Evolutionary conservation across 352 stramenopile genomes (phyloP), one percentile per base, ranked within the genome.

Genomic region (Phytophthora aleatoria): DNA sequence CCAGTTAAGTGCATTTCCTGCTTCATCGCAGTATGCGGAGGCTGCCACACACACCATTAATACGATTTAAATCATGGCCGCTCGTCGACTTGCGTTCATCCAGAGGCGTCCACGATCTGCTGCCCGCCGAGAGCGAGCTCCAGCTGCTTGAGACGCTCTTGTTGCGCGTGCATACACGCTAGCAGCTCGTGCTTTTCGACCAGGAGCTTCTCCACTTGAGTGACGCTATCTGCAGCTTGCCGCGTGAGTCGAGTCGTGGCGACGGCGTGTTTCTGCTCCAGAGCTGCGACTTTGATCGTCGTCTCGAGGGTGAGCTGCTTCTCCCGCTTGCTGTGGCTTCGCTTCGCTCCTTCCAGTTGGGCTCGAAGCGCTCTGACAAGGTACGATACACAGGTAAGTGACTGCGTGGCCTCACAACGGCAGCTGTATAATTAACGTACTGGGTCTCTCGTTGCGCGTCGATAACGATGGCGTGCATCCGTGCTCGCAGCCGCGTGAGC

Each of bases 391-490:
- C 53, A 20, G 43, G 47, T 67, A 56, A 75, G 58, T 49, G 16
- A 57, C 52, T 57, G 57, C 16, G 11, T 55, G 5, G 24, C 9
- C 12, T 20, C 6, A 45, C 20, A 27, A 45, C 6, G 16, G 5
- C 16, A 15, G n/a, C 48, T 10, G 28, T 31, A 41, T 5, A 44
- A 45, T 20, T 3, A 58, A 57, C 62, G 53, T 77, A 86, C 77
- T 82, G 55, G 15, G 70, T 72, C 53, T 90, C 76, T 0, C 65
- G 57, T 55, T 85, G 72, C 1, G 67, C 69, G 27, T 88, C 72
- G 10, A 80, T 62, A 27, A 84, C 78, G 33, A 83, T 71, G n/a
- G 73, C 64, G 44, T 87, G 79, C 78, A 88, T 85, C 8, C 61
- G 73, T 20, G 79, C 78, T 16, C 79, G 76, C 12, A 90, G 58